A percentile compares a stretch with the other conserved stretches of the same genome.
Conservation (phyloP, 1,284 basidiomycete genomes). For the Irpex sp. region DNA sequence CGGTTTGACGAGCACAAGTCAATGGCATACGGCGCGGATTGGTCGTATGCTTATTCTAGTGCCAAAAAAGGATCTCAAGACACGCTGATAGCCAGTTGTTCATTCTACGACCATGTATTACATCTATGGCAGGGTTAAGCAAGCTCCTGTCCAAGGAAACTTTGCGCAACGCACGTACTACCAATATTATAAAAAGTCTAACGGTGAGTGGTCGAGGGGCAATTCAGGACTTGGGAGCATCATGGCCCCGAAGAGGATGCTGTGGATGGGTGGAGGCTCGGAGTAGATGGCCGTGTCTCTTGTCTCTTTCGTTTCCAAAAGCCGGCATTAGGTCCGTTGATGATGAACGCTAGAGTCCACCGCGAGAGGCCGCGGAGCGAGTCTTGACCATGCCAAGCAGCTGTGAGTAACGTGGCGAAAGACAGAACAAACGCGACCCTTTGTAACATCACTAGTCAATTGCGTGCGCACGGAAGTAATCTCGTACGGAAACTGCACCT, state of each 20-base stretch:
- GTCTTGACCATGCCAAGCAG: constrained; percentile 56
- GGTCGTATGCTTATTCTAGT: constrained; percentile 55
- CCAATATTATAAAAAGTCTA: too few relatives aligned
- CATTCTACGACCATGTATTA: constrained; percentile 92
- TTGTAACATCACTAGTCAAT: neutral
- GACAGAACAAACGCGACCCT: constrained; percentile 56
- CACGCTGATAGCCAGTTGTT: constrained; percentile 74
- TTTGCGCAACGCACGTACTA: too few relatives aligned
- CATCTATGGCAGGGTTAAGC: constrained; percentile 74
- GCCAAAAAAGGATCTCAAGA: constrained; percentile 37
- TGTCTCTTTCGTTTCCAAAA: constrained; percentile 42
- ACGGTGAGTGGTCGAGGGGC: too few relatives aligned
- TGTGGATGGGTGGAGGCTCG: neutral
- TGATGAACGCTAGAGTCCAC: constrained; percentile 64
- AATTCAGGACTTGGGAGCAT: neutral
- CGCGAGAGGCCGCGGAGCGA: constrained; percentile 66
- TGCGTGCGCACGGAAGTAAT: constrained; percentile 22
- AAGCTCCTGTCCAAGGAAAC: neutral
- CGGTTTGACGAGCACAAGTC: constrained; percentile 80
- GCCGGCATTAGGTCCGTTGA: constrained; percentile 51
- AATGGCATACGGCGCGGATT: constrained; percentile 94
- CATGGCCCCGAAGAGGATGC: neutral
- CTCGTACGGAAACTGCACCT: constrained; percentile 36
- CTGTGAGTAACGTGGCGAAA: constrained; percentile 59
- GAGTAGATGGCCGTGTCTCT: constrained; percentile 11